Evolutionary conservation across 257 asterid species (phyloP).

Genomic region (Solanum chilense): DNA sequence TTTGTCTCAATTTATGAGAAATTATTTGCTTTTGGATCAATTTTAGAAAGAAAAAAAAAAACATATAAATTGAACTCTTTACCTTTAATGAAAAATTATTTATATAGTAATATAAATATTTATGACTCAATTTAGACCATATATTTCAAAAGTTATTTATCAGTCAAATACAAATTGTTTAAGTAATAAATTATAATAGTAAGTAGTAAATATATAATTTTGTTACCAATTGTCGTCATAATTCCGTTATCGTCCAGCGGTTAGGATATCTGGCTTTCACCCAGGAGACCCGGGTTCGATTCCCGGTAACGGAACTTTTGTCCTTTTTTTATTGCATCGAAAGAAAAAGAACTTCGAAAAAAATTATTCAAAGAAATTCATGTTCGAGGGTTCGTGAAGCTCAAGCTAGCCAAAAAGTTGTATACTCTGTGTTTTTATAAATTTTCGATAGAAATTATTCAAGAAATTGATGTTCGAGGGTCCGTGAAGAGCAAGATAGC

Average conservation of each 20-base stretch:
- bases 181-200: not conserved
- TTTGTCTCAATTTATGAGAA: not conserved
- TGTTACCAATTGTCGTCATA: fast-evolving
- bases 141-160: not conserved
- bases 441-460: not conserved
- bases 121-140: not conserved
- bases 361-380: no score
- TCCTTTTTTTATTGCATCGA: no score
- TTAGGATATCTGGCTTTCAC: conserved; percentile 99
- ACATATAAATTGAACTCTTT: no score
- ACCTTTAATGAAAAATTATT: not conserved
- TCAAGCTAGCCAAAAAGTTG: not conserved
- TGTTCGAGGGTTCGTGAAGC: not conserved
- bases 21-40: no score
- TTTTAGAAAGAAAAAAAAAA: not conserved
- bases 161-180: not conserved
- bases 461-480: not conserved
- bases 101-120: no score
- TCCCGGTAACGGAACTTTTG: conserved; percentile 68
- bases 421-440: no score
- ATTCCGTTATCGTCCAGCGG: conserved; percentile 82
- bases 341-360: no score
- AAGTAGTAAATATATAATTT: fast-evolving
- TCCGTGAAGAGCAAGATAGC: not conserved
- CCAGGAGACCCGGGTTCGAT: conserved; percentile 97